A percentile compares a stretch with the other conserved stretches of the same genome.
phyloP scores from a whole-genome alignment of 2,329 filamentous ascomycete genomes.

The Chaetomium globosum region DNA sequence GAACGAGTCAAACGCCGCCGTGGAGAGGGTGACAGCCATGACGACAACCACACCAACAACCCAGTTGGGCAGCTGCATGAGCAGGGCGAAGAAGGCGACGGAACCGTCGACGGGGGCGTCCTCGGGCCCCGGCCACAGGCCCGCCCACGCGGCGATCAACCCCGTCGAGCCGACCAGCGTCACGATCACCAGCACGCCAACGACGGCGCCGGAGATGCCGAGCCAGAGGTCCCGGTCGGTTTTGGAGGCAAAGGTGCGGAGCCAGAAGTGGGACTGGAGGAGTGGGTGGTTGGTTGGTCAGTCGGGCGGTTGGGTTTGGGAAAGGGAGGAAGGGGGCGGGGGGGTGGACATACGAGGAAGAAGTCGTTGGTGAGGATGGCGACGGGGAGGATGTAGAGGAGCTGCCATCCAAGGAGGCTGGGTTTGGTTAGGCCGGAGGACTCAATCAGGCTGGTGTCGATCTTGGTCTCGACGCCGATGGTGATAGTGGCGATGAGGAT shows the following conservation, averaged over 20 bases:
- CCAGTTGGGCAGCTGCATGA: slow-evolving; percentile 73
- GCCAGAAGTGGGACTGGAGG: slow-evolving; percentile 70
- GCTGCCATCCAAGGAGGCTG: slow-evolving; percentile 77
- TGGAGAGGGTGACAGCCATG: slow-evolving; percentile 76
- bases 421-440: slow-evolving; percentile 69
- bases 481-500: slow-evolving; percentile 76
- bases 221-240: slow-evolving; percentile 78
- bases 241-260: slow-evolving; percentile 78
- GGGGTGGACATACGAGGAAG: slow-evolving; percentile 57
- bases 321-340: neutral
- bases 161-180: slow-evolving; percentile 73
- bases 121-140: slow-evolving; percentile 62
- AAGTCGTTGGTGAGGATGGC: slow-evolving; percentile 84
- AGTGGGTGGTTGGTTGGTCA: neutral
- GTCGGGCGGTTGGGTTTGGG: neutral
- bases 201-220: slow-evolving; percentile 69
- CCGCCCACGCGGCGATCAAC: slow-evolving; percentile 77
- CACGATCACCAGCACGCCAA: slow-evolving; percentile 68
- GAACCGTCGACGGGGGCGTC: slow-evolving; percentile 61
- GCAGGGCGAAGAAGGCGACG: slow-evolving; percentile 73
- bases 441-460: slow-evolving; percentile 69
- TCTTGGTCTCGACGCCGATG: slow-evolving; percentile 73
- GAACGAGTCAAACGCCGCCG: slow-evolving; percentile 76
- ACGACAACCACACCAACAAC: slow-evolving; percentile 80
- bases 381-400: slow-evolving; percentile 80